Conservation (phyloP, 768 basidiomycete genomes). For the Pleurotus eryngii region DNA sequence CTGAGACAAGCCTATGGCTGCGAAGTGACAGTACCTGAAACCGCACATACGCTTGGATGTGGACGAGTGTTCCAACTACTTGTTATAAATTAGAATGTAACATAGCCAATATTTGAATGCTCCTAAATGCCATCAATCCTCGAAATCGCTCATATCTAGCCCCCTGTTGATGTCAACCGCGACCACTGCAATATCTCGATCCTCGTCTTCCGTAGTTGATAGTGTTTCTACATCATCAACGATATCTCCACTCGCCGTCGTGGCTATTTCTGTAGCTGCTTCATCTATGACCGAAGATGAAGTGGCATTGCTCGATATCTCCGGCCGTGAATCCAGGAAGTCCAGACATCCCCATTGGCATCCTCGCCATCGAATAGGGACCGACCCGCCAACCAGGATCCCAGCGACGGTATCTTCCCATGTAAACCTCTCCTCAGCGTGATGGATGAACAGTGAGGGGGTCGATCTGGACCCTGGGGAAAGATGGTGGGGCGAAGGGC, state of each 20-base stretch:
- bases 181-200: not conserved
- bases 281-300: too few relatives aligned
- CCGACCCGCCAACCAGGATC: conserved; percentile 45
- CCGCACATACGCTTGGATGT: too few relatives aligned
- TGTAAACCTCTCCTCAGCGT: conserved; percentile 59
- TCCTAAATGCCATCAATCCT: not conserved
- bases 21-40: too few relatives aligned
- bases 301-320: not conserved
- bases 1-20: too few relatives aligned
- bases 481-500: conserved; percentile 45
- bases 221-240: not conserved
- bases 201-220: not conserved
- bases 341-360: conserved; percentile 61
- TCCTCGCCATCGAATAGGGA: conserved; percentile 67
- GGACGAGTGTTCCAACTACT: too few relatives aligned
- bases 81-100: too few relatives aligned
- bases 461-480: conserved; percentile 12
- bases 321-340: conserved; percentile 40
- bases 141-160: not conserved
- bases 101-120: too few relatives aligned
- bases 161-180: not conserved
- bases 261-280: too few relatives aligned
- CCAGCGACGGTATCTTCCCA: conserved; percentile 61
- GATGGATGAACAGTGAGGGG: conserved; percentile 45
- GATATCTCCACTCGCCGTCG: not conserved